phyloP scores from a whole-genome alignment of 768 basidiomycete species.

The Phylloporus rhodoxanthus region DNA sequence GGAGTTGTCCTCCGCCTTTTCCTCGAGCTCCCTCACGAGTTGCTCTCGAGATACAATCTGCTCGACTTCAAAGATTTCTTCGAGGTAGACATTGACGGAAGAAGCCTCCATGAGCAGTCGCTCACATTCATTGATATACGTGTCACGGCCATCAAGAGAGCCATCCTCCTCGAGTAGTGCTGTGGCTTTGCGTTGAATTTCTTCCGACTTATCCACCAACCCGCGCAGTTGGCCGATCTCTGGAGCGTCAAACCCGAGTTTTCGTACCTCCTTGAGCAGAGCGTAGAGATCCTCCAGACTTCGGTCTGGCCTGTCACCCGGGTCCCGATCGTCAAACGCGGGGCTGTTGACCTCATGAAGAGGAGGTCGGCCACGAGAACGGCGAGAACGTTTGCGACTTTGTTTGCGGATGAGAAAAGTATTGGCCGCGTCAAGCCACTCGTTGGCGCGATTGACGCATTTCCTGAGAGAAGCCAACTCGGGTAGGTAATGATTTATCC shows the following conservation, averaged over 20 bases:
- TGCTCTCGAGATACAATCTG: constrained; percentile 77
- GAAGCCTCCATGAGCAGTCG: constrained; percentile 63
- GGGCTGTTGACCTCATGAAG: constrained; percentile 37
- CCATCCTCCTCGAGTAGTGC: constrained; percentile 43
- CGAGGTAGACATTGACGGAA: constrained; percentile 76
- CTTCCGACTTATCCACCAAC: constrained; percentile 60
- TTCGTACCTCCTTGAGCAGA: constrained; percentile 66
- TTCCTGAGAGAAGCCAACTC: constrained; percentile 69
- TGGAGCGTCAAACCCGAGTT: constrained; percentile 76
- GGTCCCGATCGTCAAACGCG: constrained; percentile 39
- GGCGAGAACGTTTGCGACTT: constrained; percentile 68
- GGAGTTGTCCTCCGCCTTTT: constrained; percentile 59
- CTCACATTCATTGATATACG: constrained; percentile 65
- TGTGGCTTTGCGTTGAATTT: constrained; percentile 51
- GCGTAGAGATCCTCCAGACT: constrained; percentile 64
- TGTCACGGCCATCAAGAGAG: constrained; percentile 43
- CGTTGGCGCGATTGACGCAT: constrained; percentile 75
- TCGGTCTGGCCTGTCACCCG: constrained; percentile 64
- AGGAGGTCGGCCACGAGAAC: constrained; percentile 51
- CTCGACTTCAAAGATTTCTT: constrained; percentile 72
- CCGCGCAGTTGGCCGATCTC: constrained; percentile 58
- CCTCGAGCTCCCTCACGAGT: constrained; percentile 69
- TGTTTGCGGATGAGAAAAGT: constrained; percentile 74
- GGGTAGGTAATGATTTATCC: constrained; percentile 67
- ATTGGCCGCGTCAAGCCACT: constrained; percentile 85